These are phyloP conservation scores for Isatis lusitanica DNA, from an alignment of 441 rosid species.

Conservation along the genomic window DNA sequence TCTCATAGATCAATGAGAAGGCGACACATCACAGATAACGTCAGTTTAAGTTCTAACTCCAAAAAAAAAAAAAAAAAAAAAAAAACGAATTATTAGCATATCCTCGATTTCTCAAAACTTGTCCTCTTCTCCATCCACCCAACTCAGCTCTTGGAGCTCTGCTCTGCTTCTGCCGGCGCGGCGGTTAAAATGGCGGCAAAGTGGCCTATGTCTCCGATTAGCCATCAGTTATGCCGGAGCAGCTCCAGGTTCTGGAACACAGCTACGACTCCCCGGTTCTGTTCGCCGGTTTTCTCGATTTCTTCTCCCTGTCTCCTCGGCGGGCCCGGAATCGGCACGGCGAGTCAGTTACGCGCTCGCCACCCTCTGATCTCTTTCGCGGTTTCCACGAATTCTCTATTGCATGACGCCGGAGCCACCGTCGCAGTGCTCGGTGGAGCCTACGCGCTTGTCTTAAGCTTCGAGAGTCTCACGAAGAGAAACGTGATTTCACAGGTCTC, in stretches of 20 bases:
- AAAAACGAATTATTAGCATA: neutral
- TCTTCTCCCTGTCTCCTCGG: conserved; percentile 13
- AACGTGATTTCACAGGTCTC: conserved; percentile 68
- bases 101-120: neutral
- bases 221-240: conserved; percentile 19
- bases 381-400: conserved; percentile 30
- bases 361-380: conserved; percentile 20
- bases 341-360: conserved; percentile 22
- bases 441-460: conserved; percentile 57
- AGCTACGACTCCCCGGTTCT: conserved; percentile 17
- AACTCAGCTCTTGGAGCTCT: neutral
- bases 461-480: conserved; percentile 61
- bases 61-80: neutral
- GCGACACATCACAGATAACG: conserved; percentile 17
- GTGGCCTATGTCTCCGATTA: conserved; percentile 21
- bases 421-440: conserved; percentile 71
- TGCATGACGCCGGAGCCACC: conserved; percentile 75
- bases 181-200: conserved; percentile 11
- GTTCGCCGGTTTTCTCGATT: conserved; percentile 7
- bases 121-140: neutral
- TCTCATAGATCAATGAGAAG: neutral
- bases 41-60: too few species aligned
- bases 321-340: neutral
- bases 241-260: neutral
- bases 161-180: neutral